phyloP scores from a whole-genome alignment of 2,329 filamentous ascomycete species.

The Hirsutella minnesotensis region DNA sequence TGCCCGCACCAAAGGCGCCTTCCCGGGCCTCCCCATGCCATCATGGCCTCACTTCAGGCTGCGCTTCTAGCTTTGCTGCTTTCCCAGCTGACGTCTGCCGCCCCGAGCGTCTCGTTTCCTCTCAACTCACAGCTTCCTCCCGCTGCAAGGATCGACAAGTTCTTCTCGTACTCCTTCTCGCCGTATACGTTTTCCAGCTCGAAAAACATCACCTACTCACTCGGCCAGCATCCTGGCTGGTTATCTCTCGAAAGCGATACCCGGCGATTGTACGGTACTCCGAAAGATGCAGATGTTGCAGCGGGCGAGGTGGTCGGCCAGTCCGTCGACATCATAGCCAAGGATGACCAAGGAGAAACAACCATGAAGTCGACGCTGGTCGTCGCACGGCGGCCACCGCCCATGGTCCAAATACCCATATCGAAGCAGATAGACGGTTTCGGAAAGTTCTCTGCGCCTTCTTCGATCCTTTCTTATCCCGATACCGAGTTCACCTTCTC shows the following conservation, averaged over 20 bases:
- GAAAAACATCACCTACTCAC: slow-evolving; percentile 48
- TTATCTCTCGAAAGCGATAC: slow-evolving; percentile 55
- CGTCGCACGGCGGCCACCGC: slow-evolving; percentile 46
- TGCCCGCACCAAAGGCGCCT: slow-evolving; percentile 9
- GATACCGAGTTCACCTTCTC: slow-evolving; percentile 39
- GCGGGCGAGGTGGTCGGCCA: slow-evolving; percentile 43
- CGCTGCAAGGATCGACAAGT: slow-evolving; percentile 55
- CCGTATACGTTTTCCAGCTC: slow-evolving; percentile 61
- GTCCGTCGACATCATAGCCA: slow-evolving; percentile 56
- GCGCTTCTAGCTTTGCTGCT: slow-evolving; percentile 16
- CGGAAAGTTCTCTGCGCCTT: slow-evolving; percentile 48
- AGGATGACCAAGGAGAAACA: slow-evolving; percentile 50
- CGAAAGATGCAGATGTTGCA: slow-evolving; percentile 37
- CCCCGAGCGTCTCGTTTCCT: slow-evolving; percentile 48
- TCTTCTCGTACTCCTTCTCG: slow-evolving; percentile 63
- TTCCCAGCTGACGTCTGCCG: slow-evolving; percentile 18
- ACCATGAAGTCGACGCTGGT: slow-evolving; percentile 59
- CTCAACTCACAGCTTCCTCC: slow-evolving; percentile 78
- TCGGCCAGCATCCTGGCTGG: slow-evolving; percentile 60
- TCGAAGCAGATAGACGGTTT: slow-evolving; percentile 44
- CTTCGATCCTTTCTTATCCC: slow-evolving; percentile 44
- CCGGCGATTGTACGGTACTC: slow-evolving; percentile 60
- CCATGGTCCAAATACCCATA: slow-evolving; percentile 42
- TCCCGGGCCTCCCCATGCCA: slow-evolving; percentile 10
- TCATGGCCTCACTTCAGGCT: slow-evolving; percentile 14